Evolutionary conservation across 139 green algal genomes (phyloP), one percentile per base, ranked within the genome.

Genomic region (Astrephomene gubernaculifera): DNA sequence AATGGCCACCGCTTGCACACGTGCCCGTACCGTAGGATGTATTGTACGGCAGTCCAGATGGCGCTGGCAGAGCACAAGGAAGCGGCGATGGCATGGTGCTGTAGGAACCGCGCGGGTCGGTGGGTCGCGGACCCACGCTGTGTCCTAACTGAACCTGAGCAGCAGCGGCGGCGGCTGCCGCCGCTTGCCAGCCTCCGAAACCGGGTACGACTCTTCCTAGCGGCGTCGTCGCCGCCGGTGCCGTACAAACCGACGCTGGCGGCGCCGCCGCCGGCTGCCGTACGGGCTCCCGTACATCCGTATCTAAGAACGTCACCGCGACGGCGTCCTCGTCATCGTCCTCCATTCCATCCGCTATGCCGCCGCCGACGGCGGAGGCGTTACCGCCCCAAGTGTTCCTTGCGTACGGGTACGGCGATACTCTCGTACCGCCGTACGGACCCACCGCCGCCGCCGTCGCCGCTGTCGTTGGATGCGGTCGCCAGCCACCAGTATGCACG

Each of bases 131-230:
- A 17, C 49, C 49, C 14, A 17, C 17, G 49, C 49, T 57, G 49
- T 25, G 49, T 12, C 49, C 49, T 17, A 75, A 39, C 68, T 75
- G 68, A 38, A 75, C 36, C 68, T 75, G 68, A 44, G 33, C 65
- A 44, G 65, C 35, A 9, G 36, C 33, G 1, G 33, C 2, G 25
- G 65, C 2, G 2, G 33, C 22, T 17, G 31, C 36, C 22, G 65
- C 21, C 21, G 54, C 54, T 5, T 6, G 17, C 57, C 22, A 38
- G 38, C 68, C 22, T 17, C 68, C 22, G 38, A 14, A 33, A 35
- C 3, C 68, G 38, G 38, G 49, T 57, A 57, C 68, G 36, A 6
- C 68, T 36, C 68, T 25, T 25, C 38, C 39, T 7, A 75, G 1
- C 7, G 68, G 68, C 4, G 68, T 75, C 38, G 68, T 39, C 68